A percentile compares a stretch with the other conserved stretches of the same genome.
Evolutionary conservation across 1,284 basidiomycete genomes (phyloP).

Genomic region (Xerocomus minutiporus): DNA sequence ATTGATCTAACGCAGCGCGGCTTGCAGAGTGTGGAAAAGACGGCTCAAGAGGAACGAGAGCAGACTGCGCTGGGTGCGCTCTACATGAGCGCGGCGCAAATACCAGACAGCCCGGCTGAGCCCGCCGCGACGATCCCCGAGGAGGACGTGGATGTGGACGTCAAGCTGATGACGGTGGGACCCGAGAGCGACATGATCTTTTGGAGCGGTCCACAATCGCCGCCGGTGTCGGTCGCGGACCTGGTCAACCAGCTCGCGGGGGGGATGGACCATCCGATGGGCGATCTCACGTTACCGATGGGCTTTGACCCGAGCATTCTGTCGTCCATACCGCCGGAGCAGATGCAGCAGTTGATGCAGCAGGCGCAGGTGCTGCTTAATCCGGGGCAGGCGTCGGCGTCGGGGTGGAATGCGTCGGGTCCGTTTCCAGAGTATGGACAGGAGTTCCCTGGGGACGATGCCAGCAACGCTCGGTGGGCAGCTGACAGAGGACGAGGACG

Average conservation of each 20-base stretch:
- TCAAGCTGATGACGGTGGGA: constrained; percentile 63
- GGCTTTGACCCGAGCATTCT: constrained; percentile 36
- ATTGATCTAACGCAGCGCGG: constrained; percentile 54
- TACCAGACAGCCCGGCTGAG: constrained; percentile 74
- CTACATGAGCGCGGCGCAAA: constrained; percentile 62
- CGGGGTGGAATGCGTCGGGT: constrained; percentile 27
- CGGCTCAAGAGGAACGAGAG: constrained; percentile 68
- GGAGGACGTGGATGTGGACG: constrained; percentile 62
- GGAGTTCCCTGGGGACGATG: constrained; percentile 35
- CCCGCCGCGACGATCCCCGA: constrained; percentile 55
- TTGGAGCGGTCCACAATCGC: constrained; percentile 44
- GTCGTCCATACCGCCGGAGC: constrained; percentile 46
- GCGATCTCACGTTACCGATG: constrained; percentile 8
- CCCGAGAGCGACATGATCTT: constrained; percentile 62
- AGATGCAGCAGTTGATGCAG: constrained; percentile 60
- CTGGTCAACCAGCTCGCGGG: constrained; percentile 61
- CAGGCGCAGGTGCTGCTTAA: constrained; percentile 41
- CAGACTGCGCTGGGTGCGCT: constrained; percentile 68
- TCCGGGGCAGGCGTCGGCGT: constrained; percentile 20
- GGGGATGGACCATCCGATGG: constrained; percentile 30
- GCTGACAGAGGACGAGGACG: constrained; percentile 38
- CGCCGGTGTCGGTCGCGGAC: constrained; percentile 55
- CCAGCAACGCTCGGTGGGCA: constrained; percentile 39
- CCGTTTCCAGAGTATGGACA: constrained; percentile 36
- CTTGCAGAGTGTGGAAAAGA: constrained; percentile 60